These are phyloP conservation scores for Herpetomonas tarakana DNA, from an alignment of 208 protist species.

Conservation along the genomic window DNA sequence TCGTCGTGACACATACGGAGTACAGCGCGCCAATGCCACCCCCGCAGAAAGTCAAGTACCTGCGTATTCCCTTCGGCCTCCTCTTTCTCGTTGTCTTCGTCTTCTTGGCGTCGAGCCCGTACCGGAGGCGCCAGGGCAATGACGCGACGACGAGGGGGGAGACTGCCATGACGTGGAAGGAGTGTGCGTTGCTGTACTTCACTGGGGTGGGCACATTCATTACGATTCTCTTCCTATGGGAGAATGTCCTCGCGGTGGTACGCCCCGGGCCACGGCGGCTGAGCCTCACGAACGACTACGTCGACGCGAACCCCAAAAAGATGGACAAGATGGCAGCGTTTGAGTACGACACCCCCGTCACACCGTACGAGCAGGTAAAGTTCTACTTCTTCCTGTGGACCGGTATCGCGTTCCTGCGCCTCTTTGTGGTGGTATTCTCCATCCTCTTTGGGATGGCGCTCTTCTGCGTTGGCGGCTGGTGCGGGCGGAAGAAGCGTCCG, in stretches of 20 bases:
- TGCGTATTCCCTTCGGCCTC: slow-evolving; percentile 16
- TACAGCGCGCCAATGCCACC: neutral
- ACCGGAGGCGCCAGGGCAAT: neutral
- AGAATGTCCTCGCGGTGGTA: slow-evolving; percentile 43
- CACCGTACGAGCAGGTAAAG: slow-evolving; percentile 65
- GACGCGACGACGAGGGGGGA: neutral
- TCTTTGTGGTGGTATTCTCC: slow-evolving; percentile 17
- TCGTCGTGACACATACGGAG: too few species aligned
- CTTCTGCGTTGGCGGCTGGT: slow-evolving; percentile 28
- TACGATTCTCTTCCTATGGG: slow-evolving; percentile 24
- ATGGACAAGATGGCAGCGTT: slow-evolving; percentile 58
- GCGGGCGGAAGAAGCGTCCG: slow-evolving; percentile 37
- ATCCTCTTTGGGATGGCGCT: slow-evolving; percentile 40
- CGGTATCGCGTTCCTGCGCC: slow-evolving; percentile 62
- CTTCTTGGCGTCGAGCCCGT: neutral
- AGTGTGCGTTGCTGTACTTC: slow-evolving; percentile 2
- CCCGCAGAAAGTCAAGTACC: slow-evolving; percentile 3
- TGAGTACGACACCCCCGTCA: slow-evolving; percentile 74
- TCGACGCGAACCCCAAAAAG: slow-evolving; percentile 42
- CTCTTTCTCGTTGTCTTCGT: slow-evolving; percentile 11
- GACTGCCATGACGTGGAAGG: neutral
- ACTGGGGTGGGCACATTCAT: slow-evolving; percentile 15
- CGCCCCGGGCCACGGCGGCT: slow-evolving; percentile 32
- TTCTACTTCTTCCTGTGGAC: slow-evolving; percentile 57
- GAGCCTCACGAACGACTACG: slow-evolving; percentile 56